Percentiles rank a stretch among this genome's conserved stretches.
These are phyloP conservation scores for Scenedesmus sp. DNA, from an alignment of 163 green algal genomes.

Conservation along the genomic window DNA sequence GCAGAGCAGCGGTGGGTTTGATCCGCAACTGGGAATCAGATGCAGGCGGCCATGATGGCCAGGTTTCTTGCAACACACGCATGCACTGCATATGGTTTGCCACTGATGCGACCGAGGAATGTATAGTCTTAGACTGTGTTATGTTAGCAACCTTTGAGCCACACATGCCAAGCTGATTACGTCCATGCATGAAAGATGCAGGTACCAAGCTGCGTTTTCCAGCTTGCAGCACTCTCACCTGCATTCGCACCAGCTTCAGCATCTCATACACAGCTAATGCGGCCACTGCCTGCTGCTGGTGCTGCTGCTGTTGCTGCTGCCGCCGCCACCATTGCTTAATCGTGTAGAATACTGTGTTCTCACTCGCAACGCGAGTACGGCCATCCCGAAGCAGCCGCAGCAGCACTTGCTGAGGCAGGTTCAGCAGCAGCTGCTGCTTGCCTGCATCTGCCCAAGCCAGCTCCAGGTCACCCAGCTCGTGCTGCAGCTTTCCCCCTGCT, in stretches of 20 bases:
- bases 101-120: too few species aligned
- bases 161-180: too few species aligned
- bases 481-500: background rate
- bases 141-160: too few species aligned
- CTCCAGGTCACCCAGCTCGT: constrained; percentile 21
- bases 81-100: too few species aligned
- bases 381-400: background rate
- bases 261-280: background rate
- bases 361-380: background rate
- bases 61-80: too few species aligned
- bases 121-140: too few species aligned
- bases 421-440: constrained; percentile 10
- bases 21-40: too few species aligned
- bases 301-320: background rate
- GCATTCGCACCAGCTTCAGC: constrained; percentile 13
- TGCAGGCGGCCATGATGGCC: too few species aligned
- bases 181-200: too few species aligned
- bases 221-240: background rate
- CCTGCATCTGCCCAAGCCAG: background rate
- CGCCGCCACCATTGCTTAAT: background rate
- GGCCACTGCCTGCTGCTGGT: background rate
- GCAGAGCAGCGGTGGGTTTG: too few species aligned
- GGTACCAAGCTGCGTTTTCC: background rate
- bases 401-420: background rate
- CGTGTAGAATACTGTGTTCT: background rate